phyloP scores from a whole-genome alignment of 768 basidiomycete species.

The Boletus subcaerulescens region DNA sequence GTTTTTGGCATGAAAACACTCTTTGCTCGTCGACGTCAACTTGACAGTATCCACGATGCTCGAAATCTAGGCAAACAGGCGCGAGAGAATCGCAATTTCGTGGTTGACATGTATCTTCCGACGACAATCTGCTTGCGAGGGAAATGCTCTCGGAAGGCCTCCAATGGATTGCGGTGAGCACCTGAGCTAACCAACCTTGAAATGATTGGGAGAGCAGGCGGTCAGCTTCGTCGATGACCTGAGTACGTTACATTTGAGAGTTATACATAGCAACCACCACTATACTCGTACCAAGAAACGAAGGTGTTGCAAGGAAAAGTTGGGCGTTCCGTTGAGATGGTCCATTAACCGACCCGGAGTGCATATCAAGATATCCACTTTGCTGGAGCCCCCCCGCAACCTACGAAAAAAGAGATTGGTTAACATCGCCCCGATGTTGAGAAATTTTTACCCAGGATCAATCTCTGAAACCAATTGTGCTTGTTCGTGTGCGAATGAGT shows the following conservation, averaged over 20 bases:
- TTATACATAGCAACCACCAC: neutral
- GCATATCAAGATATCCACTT: constrained; percentile 90
- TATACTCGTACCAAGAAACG: constrained; percentile 78
- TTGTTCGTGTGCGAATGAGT: constrained; percentile 93
- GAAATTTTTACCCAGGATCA: constrained; percentile 43
- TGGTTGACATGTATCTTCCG: constrained; percentile 3
- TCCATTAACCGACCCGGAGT: constrained; percentile 96
- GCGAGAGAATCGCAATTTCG: constrained; percentile 47
- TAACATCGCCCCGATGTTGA: neutral
- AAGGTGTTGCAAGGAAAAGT: constrained; percentile 91
- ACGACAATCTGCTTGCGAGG: neutral
- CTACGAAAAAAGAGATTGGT: constrained; percentile 34
- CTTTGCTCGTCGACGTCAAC: constrained; percentile 57
- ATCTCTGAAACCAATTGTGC: constrained; percentile 67
- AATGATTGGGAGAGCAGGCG: constrained; percentile 93
- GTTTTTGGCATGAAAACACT: constrained; percentile 80
- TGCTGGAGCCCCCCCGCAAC: constrained; percentile 81
- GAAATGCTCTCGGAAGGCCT: constrained; percentile 16
- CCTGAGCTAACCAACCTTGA: constrained; percentile 89
- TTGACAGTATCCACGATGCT: constrained; percentile 23
- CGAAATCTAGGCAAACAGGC: constrained; percentile 49
- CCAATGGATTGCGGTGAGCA: constrained; percentile 70
- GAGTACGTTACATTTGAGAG: neutral
- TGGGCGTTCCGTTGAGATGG: constrained; percentile 82
- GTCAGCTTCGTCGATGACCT: constrained; percentile 99